phyloP scores from a whole-genome alignment of 202 grass and related monocot species.

The Digitaria exilis region DNA sequence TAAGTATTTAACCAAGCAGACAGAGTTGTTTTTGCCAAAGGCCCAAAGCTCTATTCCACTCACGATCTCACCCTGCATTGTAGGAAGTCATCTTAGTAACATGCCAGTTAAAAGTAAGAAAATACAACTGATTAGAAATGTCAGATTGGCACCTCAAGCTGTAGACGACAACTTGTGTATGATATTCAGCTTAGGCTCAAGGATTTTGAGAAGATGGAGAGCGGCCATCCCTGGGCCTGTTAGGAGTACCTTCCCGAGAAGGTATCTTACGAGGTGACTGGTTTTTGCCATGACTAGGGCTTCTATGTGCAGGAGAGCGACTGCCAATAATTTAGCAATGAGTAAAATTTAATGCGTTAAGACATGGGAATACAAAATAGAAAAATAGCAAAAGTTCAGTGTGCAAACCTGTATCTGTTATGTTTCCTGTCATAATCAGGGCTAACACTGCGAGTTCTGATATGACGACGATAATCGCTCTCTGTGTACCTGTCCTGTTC shows the following conservation, averaged over 20 bases:
- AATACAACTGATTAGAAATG: conserved; percentile 31
- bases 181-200: conserved; percentile 5
- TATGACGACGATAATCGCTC: conserved; percentile 35
- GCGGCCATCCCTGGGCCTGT: neutral
- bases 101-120: conserved; percentile 22
- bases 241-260: conserved; percentile 34
- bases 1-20: conserved; percentile 19
- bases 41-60: conserved; percentile 3
- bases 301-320: conserved; percentile 39
- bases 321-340: conserved; percentile 32
- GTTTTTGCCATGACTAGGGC: conserved; percentile 46
- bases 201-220: conserved; percentile 34
- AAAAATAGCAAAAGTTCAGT: neutral
- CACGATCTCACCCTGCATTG: conserved; percentile 33
- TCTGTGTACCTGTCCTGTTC: conserved; percentile 46
- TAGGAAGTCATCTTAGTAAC: conserved; percentile 5
- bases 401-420: conserved; percentile 36
- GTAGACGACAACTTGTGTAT: conserved; percentile 7
- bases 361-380: conserved; percentile 3
- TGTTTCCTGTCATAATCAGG: conserved; percentile 49
- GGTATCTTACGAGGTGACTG: conserved; percentile 42
- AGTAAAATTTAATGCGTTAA: neutral
- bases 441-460: conserved; percentile 51
- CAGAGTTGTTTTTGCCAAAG: neutral
- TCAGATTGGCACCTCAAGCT: conserved; percentile 19